Conservation (phyloP, 345 rosid genomes). For the Populus alba region DNA sequence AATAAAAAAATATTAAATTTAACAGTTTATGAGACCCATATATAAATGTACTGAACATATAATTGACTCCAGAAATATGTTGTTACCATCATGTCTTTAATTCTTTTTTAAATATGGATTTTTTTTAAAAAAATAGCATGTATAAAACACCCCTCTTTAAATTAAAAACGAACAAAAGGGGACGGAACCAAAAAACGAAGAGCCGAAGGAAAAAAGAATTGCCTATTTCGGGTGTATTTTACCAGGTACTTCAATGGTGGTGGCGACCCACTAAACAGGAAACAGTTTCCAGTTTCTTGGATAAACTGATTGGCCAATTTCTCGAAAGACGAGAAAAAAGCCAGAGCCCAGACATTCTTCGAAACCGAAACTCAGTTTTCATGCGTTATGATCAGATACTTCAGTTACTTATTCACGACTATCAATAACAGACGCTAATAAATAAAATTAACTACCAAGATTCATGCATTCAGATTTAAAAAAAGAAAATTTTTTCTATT, state of each 20-base stretch:
- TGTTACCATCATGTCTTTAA: too few species aligned
- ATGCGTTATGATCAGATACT: not conserved
- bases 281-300: not conserved
- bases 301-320: not conserved
- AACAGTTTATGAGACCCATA: too few species aligned
- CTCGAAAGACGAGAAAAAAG: not conserved
- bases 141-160: too few species aligned
- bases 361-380: slow-evolving; percentile 7
- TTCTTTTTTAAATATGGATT: too few species aligned
- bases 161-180: not conserved
- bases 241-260: not conserved
- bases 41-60: too few species aligned
- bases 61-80: too few species aligned
- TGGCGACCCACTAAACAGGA: not conserved
- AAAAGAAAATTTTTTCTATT: not conserved
- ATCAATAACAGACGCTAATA: not conserved
- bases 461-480: not conserved
- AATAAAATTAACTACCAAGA: not conserved
- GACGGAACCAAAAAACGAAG: not conserved
- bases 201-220: not conserved
- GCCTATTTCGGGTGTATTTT: not conserved
- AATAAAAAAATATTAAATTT: fast-evolving
- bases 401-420: not conserved
- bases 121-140: too few species aligned
- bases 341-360: slow-evolving; percentile 16